Evolutionary conservation across 371 early-diverging fungal genomes (phyloP), one percentile per base, ranked within the genome.

Genomic region (Apophysomyces ossiformis): DNA sequence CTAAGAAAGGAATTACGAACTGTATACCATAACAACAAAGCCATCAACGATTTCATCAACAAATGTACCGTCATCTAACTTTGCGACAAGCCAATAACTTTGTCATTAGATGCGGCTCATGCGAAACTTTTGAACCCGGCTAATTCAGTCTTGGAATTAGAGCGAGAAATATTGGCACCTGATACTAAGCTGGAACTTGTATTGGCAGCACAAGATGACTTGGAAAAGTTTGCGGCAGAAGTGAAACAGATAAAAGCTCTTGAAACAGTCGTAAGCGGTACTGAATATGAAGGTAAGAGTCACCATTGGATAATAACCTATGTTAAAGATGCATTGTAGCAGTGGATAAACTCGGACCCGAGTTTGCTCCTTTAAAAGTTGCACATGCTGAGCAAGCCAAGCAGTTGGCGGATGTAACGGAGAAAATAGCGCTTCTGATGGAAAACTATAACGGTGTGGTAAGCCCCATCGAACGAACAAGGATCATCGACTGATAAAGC

Each of bases 181-280:
- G 84, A 82, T 35, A 83, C 86, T 12, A 87, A 87, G 63, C 66
- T 75, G 4, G 88, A 87, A 62, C 76, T 87, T 9, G 64, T 86
- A 41, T 44, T 86, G 21, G 83, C 85, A 13, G 85, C 86, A 12
- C 72, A 81, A 58, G 84, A 83, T 15, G 88, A 87, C 26, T 67
- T 87, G 36, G 81, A 79, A 50, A 70, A 72, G 58, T 77, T 86
- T 67, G 77, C 86, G 2, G 70, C 74, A 36, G 79, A 86, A 58
- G 76, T 86, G 8, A 85, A 85, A 61, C 85, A 85, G 37, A 81
- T 87, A 3, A 83, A 87, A 35, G 69, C 72, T n/a, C 62, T 87
- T 35, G 82, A 87, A 63, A 76, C 79, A 38, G 81, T 81, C 16
- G 76, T 83, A n/a, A 76, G 72, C 41, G 78, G 86, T 60, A 64